Conservation (phyloP, 768 basidiomycete species). For the Tricholoma bakamatsutake region DNA sequence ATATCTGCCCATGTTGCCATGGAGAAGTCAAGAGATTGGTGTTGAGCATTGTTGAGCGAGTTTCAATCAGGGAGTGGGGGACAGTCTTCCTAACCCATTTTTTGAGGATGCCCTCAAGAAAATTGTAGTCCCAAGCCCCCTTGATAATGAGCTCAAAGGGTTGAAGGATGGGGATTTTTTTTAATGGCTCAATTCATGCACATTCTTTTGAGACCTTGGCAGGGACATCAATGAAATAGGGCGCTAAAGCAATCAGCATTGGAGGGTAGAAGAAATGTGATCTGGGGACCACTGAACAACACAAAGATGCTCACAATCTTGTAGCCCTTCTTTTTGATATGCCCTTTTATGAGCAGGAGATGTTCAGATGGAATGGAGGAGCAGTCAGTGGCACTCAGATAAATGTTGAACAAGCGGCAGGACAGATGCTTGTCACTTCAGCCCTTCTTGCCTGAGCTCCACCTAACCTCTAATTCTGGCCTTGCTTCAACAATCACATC, state of each 20-base stretch:
- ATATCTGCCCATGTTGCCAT: background rate
- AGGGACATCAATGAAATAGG: background rate
- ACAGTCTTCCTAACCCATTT: background rate
- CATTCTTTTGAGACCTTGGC: background rate
- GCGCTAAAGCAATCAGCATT: background rate
- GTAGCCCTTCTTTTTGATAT: constrained; percentile 5
- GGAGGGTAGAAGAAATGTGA: background rate
- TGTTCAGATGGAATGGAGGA: background rate
- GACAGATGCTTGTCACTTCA: constrained; percentile 2
- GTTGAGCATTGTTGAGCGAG: background rate
- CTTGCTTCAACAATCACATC: background rate
- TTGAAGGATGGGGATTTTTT: no score
- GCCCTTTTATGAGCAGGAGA: background rate
- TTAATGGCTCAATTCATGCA: background rate
- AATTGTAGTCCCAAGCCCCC: no score
- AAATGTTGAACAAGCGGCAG: background rate
- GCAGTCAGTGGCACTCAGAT: background rate
- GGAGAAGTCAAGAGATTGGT: background rate
- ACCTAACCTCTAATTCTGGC: constrained; percentile 3
- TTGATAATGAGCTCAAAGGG: no score
- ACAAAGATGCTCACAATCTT: background rate
- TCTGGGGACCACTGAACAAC: constrained; percentile 1
- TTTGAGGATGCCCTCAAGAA: background rate
- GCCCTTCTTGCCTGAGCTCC: constrained; percentile 2
- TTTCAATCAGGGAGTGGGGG: no score